A percentile compares a stretch with the other conserved stretches of the same genome.
Evolutionary conservation across 345 rosid genomes (phyloP).

Genomic region (Toxicodendron radicans): DNA sequence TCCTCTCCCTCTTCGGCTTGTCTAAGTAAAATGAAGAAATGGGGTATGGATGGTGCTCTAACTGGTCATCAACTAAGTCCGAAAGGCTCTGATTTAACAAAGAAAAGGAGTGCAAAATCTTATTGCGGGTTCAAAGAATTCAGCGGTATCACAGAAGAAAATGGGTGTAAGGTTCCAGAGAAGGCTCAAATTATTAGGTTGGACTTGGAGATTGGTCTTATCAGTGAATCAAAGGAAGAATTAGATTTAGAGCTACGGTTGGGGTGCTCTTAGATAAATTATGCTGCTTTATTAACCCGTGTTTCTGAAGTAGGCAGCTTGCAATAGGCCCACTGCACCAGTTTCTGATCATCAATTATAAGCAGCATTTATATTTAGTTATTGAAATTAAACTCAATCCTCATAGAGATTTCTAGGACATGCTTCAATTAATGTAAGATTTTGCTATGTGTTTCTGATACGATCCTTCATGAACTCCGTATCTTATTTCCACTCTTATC

Average conservation of each 20-base stretch:
- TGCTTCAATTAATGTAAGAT: conserved; percentile 1
- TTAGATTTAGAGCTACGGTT: conserved; percentile 94
- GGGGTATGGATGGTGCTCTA: conserved; percentile 21
- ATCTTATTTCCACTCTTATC: neutral
- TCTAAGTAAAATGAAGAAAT: conserved; percentile 27
- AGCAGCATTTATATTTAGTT: conserved; percentile 12
- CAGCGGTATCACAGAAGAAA: conserved; percentile 22
- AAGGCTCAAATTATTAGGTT: conserved; percentile 45
- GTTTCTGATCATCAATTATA: conserved; percentile 6
- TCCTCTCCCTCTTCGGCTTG: conserved; percentile 43
- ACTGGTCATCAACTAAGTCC: conserved; percentile 27
- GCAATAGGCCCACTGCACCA: conserved; percentile 4
- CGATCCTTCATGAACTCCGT: neutral
- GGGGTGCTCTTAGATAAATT: conserved; percentile 50
- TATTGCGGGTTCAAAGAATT: conserved; percentile 14
- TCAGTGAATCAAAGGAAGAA: conserved; percentile 51
- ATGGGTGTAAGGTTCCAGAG: conserved; percentile 37
- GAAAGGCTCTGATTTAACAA: conserved; percentile 25
- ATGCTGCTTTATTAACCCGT: neutral
- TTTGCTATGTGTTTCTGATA: neutral
- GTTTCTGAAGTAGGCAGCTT: neutral
- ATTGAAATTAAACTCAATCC: neutral
- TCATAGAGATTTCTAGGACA: conserved; percentile 3
- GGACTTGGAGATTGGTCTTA: conserved; percentile 69
- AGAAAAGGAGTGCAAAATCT: conserved; percentile 20